phyloP scores from a whole-genome alignment of 768 basidiomycete species.

The Mycena crocata region DNA sequence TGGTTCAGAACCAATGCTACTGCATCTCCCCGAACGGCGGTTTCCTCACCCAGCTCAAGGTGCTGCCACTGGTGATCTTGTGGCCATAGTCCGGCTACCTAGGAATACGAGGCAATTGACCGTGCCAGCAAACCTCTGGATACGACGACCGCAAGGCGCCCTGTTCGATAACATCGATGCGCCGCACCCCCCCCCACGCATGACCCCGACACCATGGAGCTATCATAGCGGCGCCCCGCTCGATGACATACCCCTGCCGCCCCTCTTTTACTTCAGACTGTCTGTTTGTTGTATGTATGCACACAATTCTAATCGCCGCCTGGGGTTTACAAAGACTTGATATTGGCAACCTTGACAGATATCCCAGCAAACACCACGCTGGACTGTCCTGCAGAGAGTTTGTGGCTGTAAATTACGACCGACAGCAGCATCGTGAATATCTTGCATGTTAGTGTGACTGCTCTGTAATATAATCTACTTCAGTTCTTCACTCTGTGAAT shows the following conservation, averaged over 20 bases:
- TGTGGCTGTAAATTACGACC: constrained; percentile 92
- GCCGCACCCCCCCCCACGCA: constrained; percentile 25
- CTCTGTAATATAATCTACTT: too few species aligned
- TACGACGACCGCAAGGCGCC: constrained; percentile 61
- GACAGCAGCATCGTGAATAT: constrained; percentile 98
- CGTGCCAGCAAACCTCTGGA: constrained; percentile 64
- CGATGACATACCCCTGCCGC: too few species aligned
- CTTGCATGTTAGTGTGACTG: constrained; percentile 95
- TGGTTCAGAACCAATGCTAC: constrained; percentile 91
- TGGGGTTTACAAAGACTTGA: constrained; percentile 74
- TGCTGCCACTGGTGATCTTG: constrained; percentile 41
- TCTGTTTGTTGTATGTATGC: constrained; percentile 33
- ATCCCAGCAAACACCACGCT: constrained; percentile 95
- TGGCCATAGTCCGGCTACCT: neutral
- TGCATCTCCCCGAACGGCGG: constrained; percentile 95
- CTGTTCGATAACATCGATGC: constrained; percentile 49
- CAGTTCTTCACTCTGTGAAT: too few species aligned
- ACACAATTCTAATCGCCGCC: constrained; percentile 16
- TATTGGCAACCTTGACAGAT: constrained; percentile 87
- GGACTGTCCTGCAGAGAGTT: constrained; percentile 86
- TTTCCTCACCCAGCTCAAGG: constrained; percentile 94
- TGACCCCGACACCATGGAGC: constrained; percentile 64
- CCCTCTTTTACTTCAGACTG: constrained; percentile 35
- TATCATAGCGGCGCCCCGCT: constrained; percentile 42
- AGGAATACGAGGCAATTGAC: constrained; percentile 97